Conservation (phyloP, 257 asterid genomes). For the Handroanthus guayacan region DNA sequence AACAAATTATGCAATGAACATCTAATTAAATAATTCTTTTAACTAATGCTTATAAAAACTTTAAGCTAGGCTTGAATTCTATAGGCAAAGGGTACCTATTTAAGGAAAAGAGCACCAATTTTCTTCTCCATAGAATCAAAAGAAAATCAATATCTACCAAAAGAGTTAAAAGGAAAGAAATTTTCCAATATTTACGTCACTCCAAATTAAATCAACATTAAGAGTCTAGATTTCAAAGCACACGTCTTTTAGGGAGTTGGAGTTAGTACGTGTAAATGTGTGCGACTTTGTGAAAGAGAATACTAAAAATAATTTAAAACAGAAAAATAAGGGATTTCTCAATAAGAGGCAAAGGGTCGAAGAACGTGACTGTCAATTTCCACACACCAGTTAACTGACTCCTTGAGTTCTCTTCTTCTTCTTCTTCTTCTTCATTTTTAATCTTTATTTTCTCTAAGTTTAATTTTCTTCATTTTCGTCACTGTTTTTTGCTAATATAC, state of each 20-base stretch:
- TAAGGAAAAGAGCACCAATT: not conserved
- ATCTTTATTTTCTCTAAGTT: not conserved
- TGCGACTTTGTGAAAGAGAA: constrained; percentile 3
- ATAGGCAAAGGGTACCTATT: constrained; percentile 7
- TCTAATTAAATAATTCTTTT: not conserved
- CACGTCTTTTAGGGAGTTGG: constrained; percentile 1
- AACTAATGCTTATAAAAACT: too few relatives aligned
- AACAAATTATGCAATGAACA: too few relatives aligned
- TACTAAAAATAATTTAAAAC: not conserved
- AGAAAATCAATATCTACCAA: not conserved
- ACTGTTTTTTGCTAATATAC: not conserved
- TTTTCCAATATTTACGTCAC: not conserved
- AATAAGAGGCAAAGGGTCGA: constrained; percentile 44
- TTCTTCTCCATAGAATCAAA: not conserved
- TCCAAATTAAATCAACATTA: not conserved
- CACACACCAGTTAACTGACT: constrained; percentile 41
- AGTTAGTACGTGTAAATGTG: not conserved
- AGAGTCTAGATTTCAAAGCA: not conserved
- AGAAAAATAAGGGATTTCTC: not conserved
- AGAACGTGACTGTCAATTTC: constrained; percentile 62
- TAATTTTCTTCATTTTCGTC: not conserved
- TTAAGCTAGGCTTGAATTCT: not conserved
- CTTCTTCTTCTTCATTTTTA: not conserved
- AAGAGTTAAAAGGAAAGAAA: constrained; percentile 8
- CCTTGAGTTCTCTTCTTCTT: constrained; percentile 31